Evolutionary conservation across 805 yeast genomes (phyloP), one percentile per base, ranked within the genome.

Genomic region (Monosporozyma yasuniensis): DNA sequence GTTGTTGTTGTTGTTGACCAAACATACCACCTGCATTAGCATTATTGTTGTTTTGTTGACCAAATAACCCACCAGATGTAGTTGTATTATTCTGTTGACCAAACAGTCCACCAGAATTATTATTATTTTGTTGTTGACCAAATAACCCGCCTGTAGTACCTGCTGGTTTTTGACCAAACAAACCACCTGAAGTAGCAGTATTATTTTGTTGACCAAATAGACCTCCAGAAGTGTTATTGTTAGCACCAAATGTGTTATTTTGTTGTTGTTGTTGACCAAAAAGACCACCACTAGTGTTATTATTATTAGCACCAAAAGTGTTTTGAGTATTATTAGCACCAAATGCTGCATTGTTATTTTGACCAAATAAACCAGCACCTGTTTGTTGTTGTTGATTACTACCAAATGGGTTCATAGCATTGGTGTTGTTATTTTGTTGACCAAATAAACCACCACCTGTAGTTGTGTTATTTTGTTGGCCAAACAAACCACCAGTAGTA

Each of bases 331-430:
- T 39, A 11, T 69, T 69, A 28, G 72, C 32, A n/a, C 34, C 34
- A 21, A 14, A 23, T 14, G 42, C 18, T 21, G 35, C 48, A 41
- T 47, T 52, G 37, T 44, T 47, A 34, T 50, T 49, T 50, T 56
- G 58, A 7, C 72, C 73, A 54, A 69, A 69, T 39, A 66, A 46
- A 8, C 70, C 69, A 28, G 72, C 71, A 47, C 67, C 42, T 34
- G 32, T 71, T 69, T 49, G 23, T 12, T 39, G 42, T 39, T 39
- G 42, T 11, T 39, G 23, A 39, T 42, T 54, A 16, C 35, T 46
- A 38, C 48, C 51, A 47, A 50, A 44, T 6, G 51, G 25, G 25
- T 35, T 50, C 53, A 27, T 44, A 23, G 41, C 16, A 32, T 3
- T 46, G 9, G 44, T 21, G 7, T 25, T 19, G 18, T 54, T 59